A percentile compares a stretch with the other conserved stretches of the same genome.
Evolutionary conservation across 768 basidiomycete species (phyloP).

Genomic region (Lanmaoa rubissima): DNA sequence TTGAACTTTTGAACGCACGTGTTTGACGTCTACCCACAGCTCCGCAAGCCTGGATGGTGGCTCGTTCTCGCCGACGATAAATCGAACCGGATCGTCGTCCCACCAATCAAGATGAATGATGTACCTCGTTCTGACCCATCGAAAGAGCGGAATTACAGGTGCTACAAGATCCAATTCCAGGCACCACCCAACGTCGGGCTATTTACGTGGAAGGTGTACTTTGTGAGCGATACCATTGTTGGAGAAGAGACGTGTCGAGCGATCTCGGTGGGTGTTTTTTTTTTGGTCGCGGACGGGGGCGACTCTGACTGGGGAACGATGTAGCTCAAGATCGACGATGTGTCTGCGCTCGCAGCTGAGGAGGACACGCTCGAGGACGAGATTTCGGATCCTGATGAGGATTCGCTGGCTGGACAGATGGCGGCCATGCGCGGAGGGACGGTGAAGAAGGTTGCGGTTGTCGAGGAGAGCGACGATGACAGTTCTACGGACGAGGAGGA

Average conservation of each 20-base stretch:
- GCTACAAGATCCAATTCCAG: conserved; percentile 93
- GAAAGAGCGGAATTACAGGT: conserved; percentile 60
- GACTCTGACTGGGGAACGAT: conserved; percentile 5
- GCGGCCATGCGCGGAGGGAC: conserved; percentile 88
- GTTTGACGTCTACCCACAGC: conserved; percentile 38
- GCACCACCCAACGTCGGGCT: conserved; percentile 81
- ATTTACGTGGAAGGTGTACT: conserved; percentile 85
- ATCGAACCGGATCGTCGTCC: conserved; percentile 79
- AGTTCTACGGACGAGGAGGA: conserved; percentile 31
- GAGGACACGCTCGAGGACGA: conserved; percentile 79
- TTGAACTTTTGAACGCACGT: background rate
- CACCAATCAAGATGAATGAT: conserved; percentile 78
- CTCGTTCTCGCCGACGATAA: conserved; percentile 87
- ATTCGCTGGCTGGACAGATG: conserved; percentile 96
- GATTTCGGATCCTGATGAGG: conserved; percentile 98
- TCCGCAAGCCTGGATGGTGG: conserved; percentile 92
- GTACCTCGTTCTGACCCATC: conserved; percentile 61
- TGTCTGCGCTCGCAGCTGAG: conserved; percentile 52
- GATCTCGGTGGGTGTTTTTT: conserved; percentile 58
- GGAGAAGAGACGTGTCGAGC: conserved; percentile 74
- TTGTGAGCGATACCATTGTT: conserved; percentile 86
- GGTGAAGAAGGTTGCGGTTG: conserved; percentile 62
- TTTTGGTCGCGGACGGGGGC: background rate
- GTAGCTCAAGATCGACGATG: conserved; percentile 83
- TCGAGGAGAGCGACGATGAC: conserved; percentile 32